Conservation (phyloP, 768 basidiomycete genomes). For the Agaricus sinodeliciosus region DNA sequence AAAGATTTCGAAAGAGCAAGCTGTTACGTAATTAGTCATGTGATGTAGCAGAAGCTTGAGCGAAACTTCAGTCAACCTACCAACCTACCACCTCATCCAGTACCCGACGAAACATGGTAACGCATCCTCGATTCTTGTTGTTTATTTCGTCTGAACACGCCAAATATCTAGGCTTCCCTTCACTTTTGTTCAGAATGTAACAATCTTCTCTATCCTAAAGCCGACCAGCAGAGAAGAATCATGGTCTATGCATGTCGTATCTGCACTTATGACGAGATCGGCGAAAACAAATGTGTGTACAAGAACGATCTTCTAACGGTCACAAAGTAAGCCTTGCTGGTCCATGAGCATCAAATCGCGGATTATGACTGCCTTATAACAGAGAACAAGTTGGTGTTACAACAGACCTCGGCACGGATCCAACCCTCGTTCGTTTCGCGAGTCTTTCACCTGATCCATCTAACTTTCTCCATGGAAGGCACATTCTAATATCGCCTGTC, state of each 20-base stretch:
- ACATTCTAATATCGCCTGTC: constrained; percentile 79
- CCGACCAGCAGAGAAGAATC: constrained; percentile 75
- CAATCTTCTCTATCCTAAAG: constrained; percentile 90
- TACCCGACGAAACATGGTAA: not conserved
- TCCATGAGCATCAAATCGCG: constrained; percentile 15
- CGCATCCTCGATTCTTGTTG: not conserved
- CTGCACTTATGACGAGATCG: constrained; percentile 79
- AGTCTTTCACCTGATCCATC: not conserved
- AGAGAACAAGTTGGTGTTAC: constrained; percentile 95
- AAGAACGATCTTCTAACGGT: constrained; percentile 89
- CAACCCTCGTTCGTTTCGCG: constrained; percentile 61
- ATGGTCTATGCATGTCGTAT: constrained; percentile 92
- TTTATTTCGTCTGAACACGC: not conserved
- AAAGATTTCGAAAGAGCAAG: too few relatives aligned
- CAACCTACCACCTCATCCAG: not conserved
- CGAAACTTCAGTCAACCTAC: not conserved
- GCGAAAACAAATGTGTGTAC: constrained; percentile 87
- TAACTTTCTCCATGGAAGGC: constrained; percentile 39
- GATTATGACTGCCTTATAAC: constrained; percentile 5
- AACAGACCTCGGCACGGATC: constrained; percentile 79
- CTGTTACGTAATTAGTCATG: too few relatives aligned
- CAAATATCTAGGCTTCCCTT: constrained; percentile 58
- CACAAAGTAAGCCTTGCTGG: constrained; percentile 57
- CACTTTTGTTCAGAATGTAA: constrained; percentile 95
- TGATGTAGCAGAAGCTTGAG: too few relatives aligned